A percentile compares a stretch with the other conserved stretches of the same genome.
Evolutionary conservation across 441 rosid species (phyloP).

Genomic region (Melastoma candidum): DNA sequence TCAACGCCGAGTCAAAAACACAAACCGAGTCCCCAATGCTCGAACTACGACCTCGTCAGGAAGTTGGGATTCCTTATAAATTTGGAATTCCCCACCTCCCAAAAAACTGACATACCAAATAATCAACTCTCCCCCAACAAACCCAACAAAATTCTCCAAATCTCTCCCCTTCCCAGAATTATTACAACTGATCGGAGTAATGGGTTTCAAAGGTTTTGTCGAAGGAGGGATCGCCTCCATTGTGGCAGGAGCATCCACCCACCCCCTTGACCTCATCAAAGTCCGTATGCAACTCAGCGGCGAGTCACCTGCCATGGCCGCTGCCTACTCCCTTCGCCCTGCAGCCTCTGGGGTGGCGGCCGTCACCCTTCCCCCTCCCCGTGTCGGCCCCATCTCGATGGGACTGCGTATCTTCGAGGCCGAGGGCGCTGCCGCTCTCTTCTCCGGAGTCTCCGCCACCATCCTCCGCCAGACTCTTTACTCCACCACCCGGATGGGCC

Average conservation of each 20-base stretch:
- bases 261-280: conserved; percentile 22
- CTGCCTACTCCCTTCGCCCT: conserved; percentile 29
- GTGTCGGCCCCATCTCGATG: conserved; percentile 34
- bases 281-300: conserved; percentile 27
- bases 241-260: conserved; percentile 46
- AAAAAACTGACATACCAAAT: no score
- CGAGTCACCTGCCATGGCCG: conserved; percentile 23
- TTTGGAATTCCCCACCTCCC: no score
- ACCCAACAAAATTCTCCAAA: no score
- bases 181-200: no score
- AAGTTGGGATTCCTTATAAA: no score
- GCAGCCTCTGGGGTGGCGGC: conserved; percentile 27
- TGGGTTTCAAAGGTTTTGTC: no score
- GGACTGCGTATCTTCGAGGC: conserved; percentile 40
- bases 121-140: no score
- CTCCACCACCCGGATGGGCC: conserved; percentile 76
- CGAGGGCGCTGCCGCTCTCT: conserved; percentile 46
- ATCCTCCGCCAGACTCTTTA: conserved; percentile 60
- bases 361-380: conserved; percentile 20
- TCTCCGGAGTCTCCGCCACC: conserved; percentile 66
- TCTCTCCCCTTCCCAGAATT: no score
- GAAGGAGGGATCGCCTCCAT: conserved; percentile 57
- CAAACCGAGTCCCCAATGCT: no score
- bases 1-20: no score
- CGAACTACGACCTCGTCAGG: no score